Evolutionary conservation across 768 basidiomycete species (phyloP), one percentile per base, ranked within the genome.

Genomic region (Tricholomella constricta): DNA sequence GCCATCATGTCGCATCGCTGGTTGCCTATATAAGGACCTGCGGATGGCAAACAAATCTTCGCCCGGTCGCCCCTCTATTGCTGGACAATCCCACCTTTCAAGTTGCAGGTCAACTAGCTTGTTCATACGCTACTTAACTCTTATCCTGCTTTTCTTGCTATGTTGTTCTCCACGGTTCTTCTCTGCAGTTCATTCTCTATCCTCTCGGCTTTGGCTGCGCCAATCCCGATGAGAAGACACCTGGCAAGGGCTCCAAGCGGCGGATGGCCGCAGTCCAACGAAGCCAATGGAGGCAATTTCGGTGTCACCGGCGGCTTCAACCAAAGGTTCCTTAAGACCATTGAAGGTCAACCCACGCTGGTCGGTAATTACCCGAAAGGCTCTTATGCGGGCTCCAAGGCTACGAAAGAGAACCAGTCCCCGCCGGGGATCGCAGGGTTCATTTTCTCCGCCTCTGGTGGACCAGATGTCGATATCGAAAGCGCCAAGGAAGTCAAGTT

Each of bases 401-500:
- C n/a, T n/a, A n/a, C n/a, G 4, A 22, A 40, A 17, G 10, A 12
- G 15, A n/a, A 9, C 38, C n/a, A 40, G 9, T 15, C 36, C 17
- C 4, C 3, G 3, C 50, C 47, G 22, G 50, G 45, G 3, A 54
- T 54, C 19, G 26, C 45, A 25, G 57, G 57, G 2, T 58, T 51
- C 19, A 51, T 40, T 10, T 86, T 89, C 75, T 86, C 89, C 63
- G 78, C 85, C 44, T 73, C 77, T 36, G 87, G 85, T 1, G 80
- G 81, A 7, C 19, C 60, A 26, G 59, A 65, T 54, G 72, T 82
- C 40, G 76, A 82, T 63, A 67, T 86, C 51, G 74, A 76, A 41
- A 76, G 66, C 3, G 88, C 84, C 7, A 84, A 82, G 63, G 86
- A 88, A 61, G 80, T 80, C 14, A 82, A 80, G 1, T 78, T 89